These are phyloP conservation scores for Epithele typhae DNA, from an alignment of 768 basidiomycete genomes.

Conservation along the genomic window DNA sequence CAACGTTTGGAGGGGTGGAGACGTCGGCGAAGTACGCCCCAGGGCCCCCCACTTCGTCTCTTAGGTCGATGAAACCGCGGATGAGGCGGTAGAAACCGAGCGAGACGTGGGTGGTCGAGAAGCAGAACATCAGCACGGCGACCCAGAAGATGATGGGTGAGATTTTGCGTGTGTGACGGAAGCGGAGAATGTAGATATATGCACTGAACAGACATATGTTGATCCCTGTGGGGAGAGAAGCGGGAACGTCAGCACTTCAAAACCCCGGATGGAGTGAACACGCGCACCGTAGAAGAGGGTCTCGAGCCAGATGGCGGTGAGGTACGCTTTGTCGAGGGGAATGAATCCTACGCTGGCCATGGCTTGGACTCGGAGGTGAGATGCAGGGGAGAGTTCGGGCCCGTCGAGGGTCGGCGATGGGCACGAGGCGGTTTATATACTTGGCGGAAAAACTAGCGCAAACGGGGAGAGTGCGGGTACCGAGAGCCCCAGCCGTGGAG, in stretches of 20 bases:
- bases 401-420: too few relatives aligned
- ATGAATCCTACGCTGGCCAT: too few relatives aligned
- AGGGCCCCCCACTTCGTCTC: conserved; percentile 26
- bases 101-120: conserved; percentile 32
- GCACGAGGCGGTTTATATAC: too few relatives aligned
- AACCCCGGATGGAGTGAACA: too few relatives aligned
- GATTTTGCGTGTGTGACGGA: conserved; percentile 12
- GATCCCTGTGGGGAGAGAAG: conserved; percentile 20
- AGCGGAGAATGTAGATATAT: conserved; percentile 24
- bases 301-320: conserved; percentile 33
- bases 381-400: too few relatives aligned
- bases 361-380: too few relatives aligned
- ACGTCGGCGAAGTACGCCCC: conserved; percentile 31
- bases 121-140: conserved; percentile 28
- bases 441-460: too few relatives aligned
- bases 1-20: conserved; percentile 32
- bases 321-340: conserved; percentile 31
- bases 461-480: too few relatives aligned
- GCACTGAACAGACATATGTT: conserved; percentile 28
- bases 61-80: conserved; percentile 29
- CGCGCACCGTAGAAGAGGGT: conserved; percentile 28
- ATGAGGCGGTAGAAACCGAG: conserved; percentile 33
- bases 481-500: too few relatives aligned
- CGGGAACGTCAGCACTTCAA: too few relatives aligned
- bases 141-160: conserved; percentile 10